A percentile compares a stretch with the other conserved stretches of the same genome.
These are phyloP conservation scores for Poronia punctata DNA, from an alignment of 495 filamentous ascomycete species.

Conservation along the genomic window DNA sequence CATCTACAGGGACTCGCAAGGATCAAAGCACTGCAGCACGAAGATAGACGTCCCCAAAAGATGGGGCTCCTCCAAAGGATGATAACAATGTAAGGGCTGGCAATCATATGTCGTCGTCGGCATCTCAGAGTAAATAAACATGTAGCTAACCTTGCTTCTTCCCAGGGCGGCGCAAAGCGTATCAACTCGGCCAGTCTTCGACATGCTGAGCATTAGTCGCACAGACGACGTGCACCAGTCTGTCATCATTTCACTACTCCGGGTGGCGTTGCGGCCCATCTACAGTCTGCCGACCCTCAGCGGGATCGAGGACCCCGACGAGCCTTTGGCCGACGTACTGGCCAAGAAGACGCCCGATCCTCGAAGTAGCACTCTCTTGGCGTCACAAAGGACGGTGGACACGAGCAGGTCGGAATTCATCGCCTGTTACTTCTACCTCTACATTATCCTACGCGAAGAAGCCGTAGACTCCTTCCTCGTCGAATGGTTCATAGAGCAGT, in stretches of 20 bases:
- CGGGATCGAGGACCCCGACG: constrained; percentile 14
- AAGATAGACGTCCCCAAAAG: constrained; percentile 18
- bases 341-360: constrained; percentile 19
- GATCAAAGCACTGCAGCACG: constrained; percentile 22
- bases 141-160: constrained; percentile 14
- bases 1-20: constrained; percentile 23
- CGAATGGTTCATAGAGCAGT: constrained; percentile 28
- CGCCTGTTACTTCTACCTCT: constrained; percentile 29
- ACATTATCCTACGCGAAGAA: constrained; percentile 24
- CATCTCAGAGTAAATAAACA: background rate
- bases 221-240: constrained; percentile 25
- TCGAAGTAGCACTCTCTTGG: constrained; percentile 15
- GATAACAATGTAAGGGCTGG: constrained; percentile 19
- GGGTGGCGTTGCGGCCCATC: constrained; percentile 23
- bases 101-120: background rate
- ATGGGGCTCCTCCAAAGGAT: constrained; percentile 25
- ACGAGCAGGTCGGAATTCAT: constrained; percentile 25
- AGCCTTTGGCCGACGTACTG: constrained; percentile 21
- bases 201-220: constrained; percentile 26
- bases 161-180: constrained; percentile 23
- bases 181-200: constrained; percentile 23
- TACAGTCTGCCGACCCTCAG: constrained; percentile 20
- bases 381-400: constrained; percentile 20
- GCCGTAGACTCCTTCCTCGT: constrained; percentile 23
- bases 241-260: constrained; percentile 24